These are phyloP conservation scores for Pestalotiopsis sp. DNA, from an alignment of 2,329 filamentous ascomycete species.

Conservation along the genomic window DNA sequence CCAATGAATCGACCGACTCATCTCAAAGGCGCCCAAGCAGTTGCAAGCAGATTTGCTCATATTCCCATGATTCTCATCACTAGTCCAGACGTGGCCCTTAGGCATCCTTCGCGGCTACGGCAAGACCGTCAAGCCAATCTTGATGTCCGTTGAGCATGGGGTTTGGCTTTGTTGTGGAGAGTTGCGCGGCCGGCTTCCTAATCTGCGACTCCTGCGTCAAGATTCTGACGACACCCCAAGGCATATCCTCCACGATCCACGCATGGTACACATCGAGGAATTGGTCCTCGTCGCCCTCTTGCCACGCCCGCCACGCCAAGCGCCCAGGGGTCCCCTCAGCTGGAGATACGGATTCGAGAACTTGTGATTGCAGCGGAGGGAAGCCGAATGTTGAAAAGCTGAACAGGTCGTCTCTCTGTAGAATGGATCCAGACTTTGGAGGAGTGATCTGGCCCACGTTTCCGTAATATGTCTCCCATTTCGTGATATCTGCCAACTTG, in stretches of 20 bases:
- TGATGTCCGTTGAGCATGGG: slow-evolving; percentile 31
- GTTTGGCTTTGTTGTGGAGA: slow-evolving; percentile 25
- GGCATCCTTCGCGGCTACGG: neutral
- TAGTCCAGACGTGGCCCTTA: neutral
- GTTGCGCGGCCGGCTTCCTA: slow-evolving; percentile 23
- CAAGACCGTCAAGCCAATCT: slow-evolving; percentile 30
- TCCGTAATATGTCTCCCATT: slow-evolving; percentile 32
- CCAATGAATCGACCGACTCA: too few relatives aligned
- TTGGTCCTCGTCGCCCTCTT: slow-evolving; percentile 16
- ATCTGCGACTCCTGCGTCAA: slow-evolving; percentile 33
- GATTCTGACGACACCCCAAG: slow-evolving; percentile 28
- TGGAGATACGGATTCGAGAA: slow-evolving; percentile 26
- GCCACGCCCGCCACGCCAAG: slow-evolving; percentile 27
- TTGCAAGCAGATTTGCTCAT: too few relatives aligned
- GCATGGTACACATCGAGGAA: slow-evolving; percentile 30
- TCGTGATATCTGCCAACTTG: slow-evolving; percentile 25
- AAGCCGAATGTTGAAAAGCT: slow-evolving; percentile 32
- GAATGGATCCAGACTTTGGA: slow-evolving; percentile 23
- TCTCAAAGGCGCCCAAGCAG: too few relatives aligned
- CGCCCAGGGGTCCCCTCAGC: slow-evolving; percentile 18
- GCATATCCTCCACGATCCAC: slow-evolving; percentile 30
- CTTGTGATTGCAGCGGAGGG: slow-evolving; percentile 24
- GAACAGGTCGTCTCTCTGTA: slow-evolving; percentile 28
- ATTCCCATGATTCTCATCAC: neutral
- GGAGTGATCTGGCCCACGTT: slow-evolving; percentile 26